Conservation (phyloP, 768 basidiomycete species). For the Wakefieldia striispora region DNA sequence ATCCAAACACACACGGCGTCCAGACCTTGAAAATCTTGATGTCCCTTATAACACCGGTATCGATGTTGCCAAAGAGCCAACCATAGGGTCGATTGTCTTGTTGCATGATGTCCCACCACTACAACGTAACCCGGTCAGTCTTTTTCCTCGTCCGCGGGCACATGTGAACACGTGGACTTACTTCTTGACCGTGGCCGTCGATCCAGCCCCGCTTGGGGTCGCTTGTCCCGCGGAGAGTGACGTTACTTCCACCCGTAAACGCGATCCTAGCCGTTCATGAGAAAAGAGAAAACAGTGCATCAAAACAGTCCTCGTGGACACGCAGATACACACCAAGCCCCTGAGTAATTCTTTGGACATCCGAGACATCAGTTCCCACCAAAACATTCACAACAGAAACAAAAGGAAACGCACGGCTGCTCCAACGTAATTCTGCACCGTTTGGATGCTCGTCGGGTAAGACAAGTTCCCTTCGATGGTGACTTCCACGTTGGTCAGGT, state of each 20-base stretch:
- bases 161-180: constrained; percentile 15
- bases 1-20: neutral
- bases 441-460: constrained; percentile 50
- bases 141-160: too few relatives aligned
- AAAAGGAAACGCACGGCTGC: constrained; percentile 36
- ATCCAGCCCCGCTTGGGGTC: constrained; percentile 67
- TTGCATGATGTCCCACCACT: constrained; percentile 61
- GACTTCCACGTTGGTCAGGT: constrained; percentile 55
- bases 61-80: constrained; percentile 52
- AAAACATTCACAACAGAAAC: neutral
- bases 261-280: constrained; percentile 42
- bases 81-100: constrained; percentile 57
- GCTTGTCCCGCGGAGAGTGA: constrained; percentile 53
- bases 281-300: neutral
- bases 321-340: constrained; percentile 11
- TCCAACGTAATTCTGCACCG: constrained; percentile 48
- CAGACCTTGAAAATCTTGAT: constrained; percentile 56
- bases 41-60: constrained; percentile 51
- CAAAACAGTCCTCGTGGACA: neutral
- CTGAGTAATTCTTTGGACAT: constrained; percentile 38
- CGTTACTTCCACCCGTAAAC: constrained; percentile 54
- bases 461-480: constrained; percentile 56
- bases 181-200: constrained; percentile 56
- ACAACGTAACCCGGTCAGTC: neutral
- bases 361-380: neutral